Evolutionary conservation across 805 yeast genomes (phyloP), one percentile per base, ranked within the genome.

Genomic region (Metschnikowia cubensis): DNA sequence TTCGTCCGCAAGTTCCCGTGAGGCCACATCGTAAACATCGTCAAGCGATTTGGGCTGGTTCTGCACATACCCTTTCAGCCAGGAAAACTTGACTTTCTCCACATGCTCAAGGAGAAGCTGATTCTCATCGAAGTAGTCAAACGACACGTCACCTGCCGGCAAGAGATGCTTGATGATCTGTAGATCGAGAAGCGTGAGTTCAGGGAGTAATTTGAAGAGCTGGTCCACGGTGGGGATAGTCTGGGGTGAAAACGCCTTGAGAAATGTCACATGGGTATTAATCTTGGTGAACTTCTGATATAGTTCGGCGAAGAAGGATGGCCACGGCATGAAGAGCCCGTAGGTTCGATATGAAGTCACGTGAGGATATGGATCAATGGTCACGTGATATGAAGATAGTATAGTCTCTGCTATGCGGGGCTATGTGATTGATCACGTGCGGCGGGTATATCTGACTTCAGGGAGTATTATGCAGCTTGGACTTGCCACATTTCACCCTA

Each of bases 121-220:
- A 59, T 85, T 84, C 62, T 85, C 89, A 63, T 91, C 96, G 40
- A 86, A 83, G 63, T 87, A 91, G 45, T 82, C 87, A 47, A 61
- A 72, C 59, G 84, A 83, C 2, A 82, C 69, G 11, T 87, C 79
- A 44, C 87, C 92, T 25, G 77, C 70, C 0, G 96, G 96, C 1
- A 87, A 63, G 6, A 90, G 59, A 7, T 70, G 76, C 41, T 75
- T 79, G 32, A 91, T 74, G 50, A 76, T 73, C 1, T 95, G 87
- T 34, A 86, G 75, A 63, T 89, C 96, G 8, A 73, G 66, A 10
- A 67, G 60, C 1, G 74, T 69, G 22, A 73, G 64, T 22, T 58
- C 63, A 2, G 56, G 54, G 40, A 67, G 63, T 29, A 71, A 59
- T 45, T 69, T 69, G 35, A 63, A 64, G 37, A 73, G 56, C 17